Percentiles rank a stretch among this genome's conserved stretches.
These are phyloP conservation scores for Tylopilus sp. DNA, from an alignment of 768 basidiomycete species.

Conservation along the genomic window DNA sequence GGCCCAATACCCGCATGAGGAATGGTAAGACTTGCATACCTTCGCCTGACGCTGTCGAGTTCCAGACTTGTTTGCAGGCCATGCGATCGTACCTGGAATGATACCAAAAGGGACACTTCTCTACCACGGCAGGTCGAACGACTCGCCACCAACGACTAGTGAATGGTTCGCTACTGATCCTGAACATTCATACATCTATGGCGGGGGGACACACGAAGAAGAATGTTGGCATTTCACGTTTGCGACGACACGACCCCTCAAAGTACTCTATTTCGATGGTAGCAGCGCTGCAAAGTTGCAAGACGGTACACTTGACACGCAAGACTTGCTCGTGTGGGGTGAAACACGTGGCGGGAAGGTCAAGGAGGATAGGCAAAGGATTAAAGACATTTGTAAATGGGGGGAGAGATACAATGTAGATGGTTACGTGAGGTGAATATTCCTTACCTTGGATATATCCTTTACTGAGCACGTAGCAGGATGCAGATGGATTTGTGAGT, in stretches of 20 bases:
- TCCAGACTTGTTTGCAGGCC: slow-evolving; percentile 1
- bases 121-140: slow-evolving; percentile 27
- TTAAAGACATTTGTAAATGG: slow-evolving; percentile 36
- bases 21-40: slow-evolving; percentile 29
- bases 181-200: slow-evolving; percentile 39
- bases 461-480: slow-evolving; percentile 10
- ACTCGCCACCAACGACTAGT: slow-evolving; percentile 18
- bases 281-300: slow-evolving; percentile 6
- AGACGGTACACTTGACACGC: slow-evolving; percentile 30
- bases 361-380: slow-evolving; percentile 24
- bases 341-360: slow-evolving; percentile 14
- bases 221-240: slow-evolving; percentile 33
- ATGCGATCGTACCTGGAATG: slow-evolving; percentile 25
- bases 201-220: slow-evolving; percentile 9
- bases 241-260: slow-evolving; percentile 25
- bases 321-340: slow-evolving; percentile 36
- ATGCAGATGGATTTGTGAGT: slow-evolving; percentile 33
- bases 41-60: background rate
- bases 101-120: slow-evolving; percentile 33
- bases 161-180: slow-evolving; percentile 34
- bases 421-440: slow-evolving; percentile 41
- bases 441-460: background rate
- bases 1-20: slow-evolving; percentile 43
- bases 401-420: slow-evolving; percentile 40
- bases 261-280: slow-evolving; percentile 31